phyloP scores from a whole-genome alignment of 768 basidiomycete species.

The Leccinellum albellum region DNA sequence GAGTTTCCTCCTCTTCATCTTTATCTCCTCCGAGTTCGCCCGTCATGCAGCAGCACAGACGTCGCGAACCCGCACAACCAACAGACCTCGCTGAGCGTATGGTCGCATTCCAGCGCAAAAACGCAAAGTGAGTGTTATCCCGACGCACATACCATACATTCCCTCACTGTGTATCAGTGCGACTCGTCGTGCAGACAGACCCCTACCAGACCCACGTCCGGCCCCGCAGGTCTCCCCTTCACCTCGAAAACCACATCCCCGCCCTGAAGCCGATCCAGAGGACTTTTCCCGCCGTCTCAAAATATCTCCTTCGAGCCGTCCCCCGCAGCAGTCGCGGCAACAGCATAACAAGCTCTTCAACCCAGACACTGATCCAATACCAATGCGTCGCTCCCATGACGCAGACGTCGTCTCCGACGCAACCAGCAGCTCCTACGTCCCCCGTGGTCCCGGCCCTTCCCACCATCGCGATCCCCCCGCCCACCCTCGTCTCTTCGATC shows the following conservation, averaged over 20 bases:
- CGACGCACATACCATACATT: background rate
- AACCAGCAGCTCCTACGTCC: conserved; percentile 46
- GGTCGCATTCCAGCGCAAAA: conserved; percentile 62
- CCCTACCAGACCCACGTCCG: conserved; percentile 15
- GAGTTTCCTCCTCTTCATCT: background rate
- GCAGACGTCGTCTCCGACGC: conserved; percentile 63
- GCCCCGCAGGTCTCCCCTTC: conserved; percentile 28
- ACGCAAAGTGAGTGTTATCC: conserved; percentile 45
- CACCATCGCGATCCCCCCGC: conserved; percentile 34
- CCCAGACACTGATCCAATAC: conserved; percentile 66
- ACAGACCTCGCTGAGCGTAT: conserved; percentile 61
- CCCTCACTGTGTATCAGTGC: conserved; percentile 32
- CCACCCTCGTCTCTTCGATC: conserved; percentile 74
- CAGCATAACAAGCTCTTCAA: conserved; percentile 58
- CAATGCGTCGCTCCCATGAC: conserved; percentile 58
- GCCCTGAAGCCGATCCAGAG: conserved; percentile 57
- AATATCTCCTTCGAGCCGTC: conserved; percentile 53
- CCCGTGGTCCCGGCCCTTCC: conserved; percentile 28
- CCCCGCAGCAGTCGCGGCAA: conserved; percentile 34
- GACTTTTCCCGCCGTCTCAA: conserved; percentile 71
- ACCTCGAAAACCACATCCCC: conserved; percentile 36
- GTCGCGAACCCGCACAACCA: conserved; percentile 39
- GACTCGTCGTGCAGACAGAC: conserved; percentile 44
- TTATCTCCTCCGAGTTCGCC: background rate
- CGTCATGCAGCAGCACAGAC: conserved; percentile 34